These are phyloP conservation scores for Homolaphlyctis polyrhiza DNA, from an alignment of 371 early-diverging fungal species.

Conservation along the genomic window DNA sequence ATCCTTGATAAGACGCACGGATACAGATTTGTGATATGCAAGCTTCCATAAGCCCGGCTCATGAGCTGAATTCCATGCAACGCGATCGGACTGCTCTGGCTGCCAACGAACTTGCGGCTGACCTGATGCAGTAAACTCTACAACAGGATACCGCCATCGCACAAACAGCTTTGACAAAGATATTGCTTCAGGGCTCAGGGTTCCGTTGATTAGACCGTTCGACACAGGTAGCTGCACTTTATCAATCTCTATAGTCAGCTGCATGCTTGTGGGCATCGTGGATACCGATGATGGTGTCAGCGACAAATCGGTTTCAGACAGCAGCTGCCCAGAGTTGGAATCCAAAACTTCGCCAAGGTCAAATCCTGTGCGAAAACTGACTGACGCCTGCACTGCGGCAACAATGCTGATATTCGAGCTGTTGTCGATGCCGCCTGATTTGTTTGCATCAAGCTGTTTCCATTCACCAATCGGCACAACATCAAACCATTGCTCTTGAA, in stretches of 20 bases:
- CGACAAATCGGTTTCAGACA: slow-evolving; percentile 1
- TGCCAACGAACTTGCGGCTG: not conserved
- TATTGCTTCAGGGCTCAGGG: slow-evolving; percentile 4
- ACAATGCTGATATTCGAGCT: not conserved
- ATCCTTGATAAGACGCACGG: not conserved
- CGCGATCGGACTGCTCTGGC: slow-evolving; percentile 1
- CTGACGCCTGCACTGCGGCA: slow-evolving; percentile 23
- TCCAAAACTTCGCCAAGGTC: slow-evolving; percentile 11
- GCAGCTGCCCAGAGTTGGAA: not conserved
- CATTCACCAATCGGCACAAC: slow-evolving; percentile 6
- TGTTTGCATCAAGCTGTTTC: too few species aligned
- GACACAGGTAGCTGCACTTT: too few species aligned
- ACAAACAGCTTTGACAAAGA: not conserved
- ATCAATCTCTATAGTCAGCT: too few species aligned
- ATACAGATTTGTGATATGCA: not conserved
- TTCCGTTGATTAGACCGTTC: too few species aligned
- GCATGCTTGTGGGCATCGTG: too few species aligned
- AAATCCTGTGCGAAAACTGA: slow-evolving; percentile 14
- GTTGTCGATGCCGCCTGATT: not conserved
- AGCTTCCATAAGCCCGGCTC: not conserved
- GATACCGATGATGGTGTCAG: not conserved
- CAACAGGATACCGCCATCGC: slow-evolving; percentile 1
- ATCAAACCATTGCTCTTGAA: slow-evolving; percentile 20
- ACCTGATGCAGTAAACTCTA: not conserved
- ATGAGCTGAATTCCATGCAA: not conserved